phyloP scores from a whole-genome alignment of 2,329 filamentous ascomycete species.

The Pseudocercospora macadamiae region DNA sequence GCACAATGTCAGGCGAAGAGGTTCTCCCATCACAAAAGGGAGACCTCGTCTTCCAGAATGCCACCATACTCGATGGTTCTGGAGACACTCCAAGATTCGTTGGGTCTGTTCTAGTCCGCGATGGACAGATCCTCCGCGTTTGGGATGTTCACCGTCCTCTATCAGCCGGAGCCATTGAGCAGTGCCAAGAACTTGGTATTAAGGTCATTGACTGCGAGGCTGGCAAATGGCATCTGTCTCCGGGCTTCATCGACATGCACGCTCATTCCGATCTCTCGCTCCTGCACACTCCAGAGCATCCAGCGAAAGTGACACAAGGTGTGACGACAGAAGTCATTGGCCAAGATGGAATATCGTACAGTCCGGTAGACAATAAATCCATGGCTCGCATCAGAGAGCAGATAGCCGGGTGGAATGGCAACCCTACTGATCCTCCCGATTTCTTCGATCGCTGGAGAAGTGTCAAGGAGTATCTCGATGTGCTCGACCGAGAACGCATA shows the following conservation, averaged over 20 bases:
- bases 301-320: conserved; percentile 36
- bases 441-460: conserved; percentile 35
- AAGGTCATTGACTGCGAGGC: conserved; percentile 31
- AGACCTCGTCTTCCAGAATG: conserved; percentile 27
- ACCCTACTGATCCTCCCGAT: conserved; percentile 27
- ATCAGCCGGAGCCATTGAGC: conserved; percentile 12
- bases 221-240: conserved; percentile 32
- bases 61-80: conserved; percentile 33
- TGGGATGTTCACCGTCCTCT: neutral
- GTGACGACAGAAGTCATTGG: conserved; percentile 36
- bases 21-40: neutral
- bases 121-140: conserved; percentile 24
- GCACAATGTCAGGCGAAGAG: neutral
- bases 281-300: conserved; percentile 32
- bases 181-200: conserved; percentile 1
- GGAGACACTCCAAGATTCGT: conserved; percentile 26
- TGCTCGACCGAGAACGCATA: conserved; percentile 29
- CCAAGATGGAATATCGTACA: conserved; percentile 36
- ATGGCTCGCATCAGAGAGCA: conserved; percentile 33
- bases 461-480: conserved; percentile 32
- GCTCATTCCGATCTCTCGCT: conserved; percentile 36
- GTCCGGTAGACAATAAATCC: conserved; percentile 29
- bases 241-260: conserved; percentile 38
- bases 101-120: conserved; percentile 26
- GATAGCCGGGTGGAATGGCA: conserved; percentile 37